These are phyloP conservation scores for Fusarium sp. DNA, from an alignment of 2,329 filamentous ascomycete species.

Conservation along the genomic window DNA sequence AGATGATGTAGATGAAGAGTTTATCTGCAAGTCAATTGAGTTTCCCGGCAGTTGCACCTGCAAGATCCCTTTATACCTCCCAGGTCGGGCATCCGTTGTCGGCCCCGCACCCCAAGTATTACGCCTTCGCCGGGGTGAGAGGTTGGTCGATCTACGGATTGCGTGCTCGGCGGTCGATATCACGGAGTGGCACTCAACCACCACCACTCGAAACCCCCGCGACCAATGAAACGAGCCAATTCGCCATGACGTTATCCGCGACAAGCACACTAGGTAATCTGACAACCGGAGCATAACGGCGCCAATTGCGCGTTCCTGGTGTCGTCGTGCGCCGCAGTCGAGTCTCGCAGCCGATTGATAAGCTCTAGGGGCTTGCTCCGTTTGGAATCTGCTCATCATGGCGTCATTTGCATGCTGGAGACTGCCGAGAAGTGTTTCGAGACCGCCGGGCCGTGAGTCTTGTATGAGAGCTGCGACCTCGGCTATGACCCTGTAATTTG, in stretches of 20 bases:
- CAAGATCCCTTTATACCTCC: slow-evolving; percentile 28
- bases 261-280: slow-evolving; percentile 2
- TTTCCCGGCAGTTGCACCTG: neutral
- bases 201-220: slow-evolving; percentile 21
- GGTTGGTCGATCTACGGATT: slow-evolving; percentile 36
- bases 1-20: slow-evolving; percentile 10
- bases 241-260: slow-evolving; percentile 29
- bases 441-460: neutral
- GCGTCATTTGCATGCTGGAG: slow-evolving; percentile 10
- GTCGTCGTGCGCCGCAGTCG: neutral
- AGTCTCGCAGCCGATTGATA: slow-evolving; percentile 14
- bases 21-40: neutral
- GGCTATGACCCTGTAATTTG: neutral
- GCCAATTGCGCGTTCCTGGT: slow-evolving; percentile 9
- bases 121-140: slow-evolving; percentile 35
- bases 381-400: slow-evolving; percentile 15
- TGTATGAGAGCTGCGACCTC: neutral
- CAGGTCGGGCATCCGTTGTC: slow-evolving; percentile 21
- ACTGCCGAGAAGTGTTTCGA: neutral
- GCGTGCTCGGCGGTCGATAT: slow-evolving; percentile 43
- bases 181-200: slow-evolving; percentile 42
- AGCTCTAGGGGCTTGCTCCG: slow-evolving; percentile 3
- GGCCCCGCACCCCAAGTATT: slow-evolving; percentile 38
- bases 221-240: slow-evolving; percentile 17
- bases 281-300: neutral